phyloP scores from a whole-genome alignment of 1,284 basidiomycete genomes.

The Omphalotus olearius region DNA sequence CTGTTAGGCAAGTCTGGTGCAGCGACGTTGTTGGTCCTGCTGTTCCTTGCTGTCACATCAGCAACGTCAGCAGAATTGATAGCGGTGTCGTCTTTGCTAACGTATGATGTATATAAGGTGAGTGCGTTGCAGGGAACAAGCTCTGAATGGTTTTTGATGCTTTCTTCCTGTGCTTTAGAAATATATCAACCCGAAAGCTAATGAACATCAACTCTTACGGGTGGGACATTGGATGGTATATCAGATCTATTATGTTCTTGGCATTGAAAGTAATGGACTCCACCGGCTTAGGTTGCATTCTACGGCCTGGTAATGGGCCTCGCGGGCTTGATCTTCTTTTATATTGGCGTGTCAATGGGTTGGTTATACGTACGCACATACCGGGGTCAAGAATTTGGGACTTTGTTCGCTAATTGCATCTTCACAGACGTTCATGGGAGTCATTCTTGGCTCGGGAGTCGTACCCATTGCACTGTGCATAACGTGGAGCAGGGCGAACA shows the following conservation, averaged over 20 bases:
- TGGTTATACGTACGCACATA: conserved; percentile 70
- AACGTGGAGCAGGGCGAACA: conserved; percentile 82
- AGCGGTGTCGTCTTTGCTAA: conserved; percentile 77
- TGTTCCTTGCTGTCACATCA: conserved; percentile 84
- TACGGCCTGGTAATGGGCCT: conserved; percentile 81
- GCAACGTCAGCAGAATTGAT: conserved; percentile 89
- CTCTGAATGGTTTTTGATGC: neutral
- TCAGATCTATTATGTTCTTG: conserved; percentile 35
- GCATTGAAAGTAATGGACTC: conserved; percentile 6
- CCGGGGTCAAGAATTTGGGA: neutral
- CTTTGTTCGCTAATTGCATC: conserved; percentile 7
- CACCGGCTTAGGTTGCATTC: conserved; percentile 51
- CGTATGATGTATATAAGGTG: conserved; percentile 79
- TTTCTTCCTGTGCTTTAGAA: conserved; percentile 27
- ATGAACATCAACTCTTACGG: conserved; percentile 55
- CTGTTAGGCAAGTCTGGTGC: conserved; percentile 78
- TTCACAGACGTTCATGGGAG: conserved; percentile 73
- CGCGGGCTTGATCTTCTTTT: conserved; percentile 83
- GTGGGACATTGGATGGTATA: conserved; percentile 49
- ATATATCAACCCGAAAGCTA: conserved; percentile 61
- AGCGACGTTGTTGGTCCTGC: conserved; percentile 61
- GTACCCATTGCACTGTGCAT: conserved; percentile 83
- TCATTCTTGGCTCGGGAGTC: conserved; percentile 81
- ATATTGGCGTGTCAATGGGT: conserved; percentile 87
- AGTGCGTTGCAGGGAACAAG: conserved; percentile 3